Evolutionary conservation across 768 basidiomycete species (phyloP).

Genomic region (Mrakia frigida): DNA sequence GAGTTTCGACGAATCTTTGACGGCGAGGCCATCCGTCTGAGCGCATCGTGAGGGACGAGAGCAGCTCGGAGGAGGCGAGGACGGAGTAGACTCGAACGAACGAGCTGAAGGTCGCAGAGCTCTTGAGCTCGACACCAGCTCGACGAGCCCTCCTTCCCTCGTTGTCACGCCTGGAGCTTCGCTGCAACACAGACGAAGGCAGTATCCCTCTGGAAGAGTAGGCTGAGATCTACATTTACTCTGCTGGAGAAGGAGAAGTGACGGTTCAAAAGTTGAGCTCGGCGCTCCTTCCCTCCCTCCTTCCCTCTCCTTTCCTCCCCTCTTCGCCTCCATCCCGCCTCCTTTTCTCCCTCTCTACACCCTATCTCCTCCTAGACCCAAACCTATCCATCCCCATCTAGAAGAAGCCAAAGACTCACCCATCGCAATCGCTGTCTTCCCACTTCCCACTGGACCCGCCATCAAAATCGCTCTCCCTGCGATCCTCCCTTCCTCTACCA

Average conservation of each 20-base stretch:
- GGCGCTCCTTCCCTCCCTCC: background rate
- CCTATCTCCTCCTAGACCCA: background rate
- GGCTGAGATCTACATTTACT: no score
- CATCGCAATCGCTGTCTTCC: constrained; percentile 96
- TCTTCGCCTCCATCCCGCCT: background rate
- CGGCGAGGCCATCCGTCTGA: no score
- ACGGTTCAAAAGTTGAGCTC: background rate
- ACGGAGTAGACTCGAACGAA: no score
- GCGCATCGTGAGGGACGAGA: no score
- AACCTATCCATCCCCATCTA: background rate
- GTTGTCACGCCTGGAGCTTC: no score
- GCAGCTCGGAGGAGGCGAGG: no score
- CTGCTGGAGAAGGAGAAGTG: no score
- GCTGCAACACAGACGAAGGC: no score
- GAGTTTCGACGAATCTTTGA: no score
- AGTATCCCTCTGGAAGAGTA: no score
- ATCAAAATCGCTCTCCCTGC: constrained; percentile 95
- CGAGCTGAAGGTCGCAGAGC: no score
- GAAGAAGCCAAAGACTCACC: constrained; percentile 51
- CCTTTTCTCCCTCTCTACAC: background rate
- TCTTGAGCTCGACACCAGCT: background rate
- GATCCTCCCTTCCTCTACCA: constrained; percentile 94
- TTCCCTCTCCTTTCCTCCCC: background rate
- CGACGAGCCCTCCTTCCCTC: background rate
- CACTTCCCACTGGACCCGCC: constrained; percentile 93